phyloP scores from a whole-genome alignment of 1,139 yeast genomes.

The Candida labiduridarum region DNA sequence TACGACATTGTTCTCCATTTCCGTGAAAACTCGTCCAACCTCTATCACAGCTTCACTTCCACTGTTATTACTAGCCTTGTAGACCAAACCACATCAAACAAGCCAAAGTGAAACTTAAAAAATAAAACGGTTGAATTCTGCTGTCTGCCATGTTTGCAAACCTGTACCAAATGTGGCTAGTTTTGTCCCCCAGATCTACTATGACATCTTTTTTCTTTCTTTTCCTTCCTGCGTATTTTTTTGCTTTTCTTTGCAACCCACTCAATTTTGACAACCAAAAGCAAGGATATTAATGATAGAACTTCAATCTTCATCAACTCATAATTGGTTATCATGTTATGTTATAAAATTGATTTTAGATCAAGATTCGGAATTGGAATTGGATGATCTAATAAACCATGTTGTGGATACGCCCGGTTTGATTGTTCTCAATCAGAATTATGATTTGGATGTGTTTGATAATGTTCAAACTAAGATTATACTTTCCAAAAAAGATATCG shows the following conservation, averaged over 20 bases:
- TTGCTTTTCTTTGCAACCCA: constrained; percentile 3
- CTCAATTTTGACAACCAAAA: neutral
- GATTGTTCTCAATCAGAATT: constrained; percentile 3
- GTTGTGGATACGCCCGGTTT: neutral
- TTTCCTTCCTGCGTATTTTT: neutral
- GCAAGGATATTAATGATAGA: constrained; percentile 12
- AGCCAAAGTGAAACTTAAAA: too few species aligned
- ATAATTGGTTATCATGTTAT: constrained; percentile 11
- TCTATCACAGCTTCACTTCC: too few species aligned
- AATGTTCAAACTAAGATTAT: constrained; percentile 11
- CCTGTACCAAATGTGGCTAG: too few species aligned
- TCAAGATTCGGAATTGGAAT: neutral
- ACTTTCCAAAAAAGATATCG: constrained; percentile 4
- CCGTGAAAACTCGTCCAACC: too few species aligned
- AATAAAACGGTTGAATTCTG: too few species aligned
- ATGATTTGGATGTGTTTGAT: constrained; percentile 9
- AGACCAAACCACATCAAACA: too few species aligned
- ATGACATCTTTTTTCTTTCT: neutral
- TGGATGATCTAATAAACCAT: neutral
- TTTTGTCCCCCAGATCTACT: too few species aligned
- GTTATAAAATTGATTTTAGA: constrained; percentile 5
- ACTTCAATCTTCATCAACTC: constrained; percentile 5
- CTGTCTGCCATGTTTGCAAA: too few species aligned
- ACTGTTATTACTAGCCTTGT: too few species aligned
- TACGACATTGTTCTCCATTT: too few species aligned